Conservation (phyloP, 2,329 filamentous ascomycete species). For the Colletotrichum acutatum region DNA sequence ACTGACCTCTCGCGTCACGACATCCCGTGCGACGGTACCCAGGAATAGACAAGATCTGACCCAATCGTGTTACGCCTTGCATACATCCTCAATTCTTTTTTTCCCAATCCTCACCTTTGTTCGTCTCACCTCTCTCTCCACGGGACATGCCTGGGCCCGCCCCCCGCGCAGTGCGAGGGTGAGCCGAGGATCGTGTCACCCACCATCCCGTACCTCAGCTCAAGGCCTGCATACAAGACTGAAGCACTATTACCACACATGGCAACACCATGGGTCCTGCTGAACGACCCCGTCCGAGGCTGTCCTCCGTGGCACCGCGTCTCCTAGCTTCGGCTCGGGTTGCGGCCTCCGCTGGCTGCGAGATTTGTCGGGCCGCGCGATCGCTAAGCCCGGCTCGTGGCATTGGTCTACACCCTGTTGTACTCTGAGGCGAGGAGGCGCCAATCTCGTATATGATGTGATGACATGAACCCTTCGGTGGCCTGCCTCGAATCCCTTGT, state of each 20-base stretch:
- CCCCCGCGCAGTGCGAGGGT: slow-evolving; percentile 5
- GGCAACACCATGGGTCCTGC: slow-evolving; percentile 11
- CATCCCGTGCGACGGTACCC: background rate
- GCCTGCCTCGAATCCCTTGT: background rate
- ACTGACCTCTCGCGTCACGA: slow-evolving; percentile 23
- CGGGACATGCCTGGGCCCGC: background rate
- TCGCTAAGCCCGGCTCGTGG: slow-evolving; percentile 10
- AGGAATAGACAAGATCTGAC: slow-evolving; percentile 26
- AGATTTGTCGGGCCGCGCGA: slow-evolving; percentile 31
- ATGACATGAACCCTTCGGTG: background rate
- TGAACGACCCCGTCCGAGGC: slow-evolving; percentile 13
- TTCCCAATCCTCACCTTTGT: background rate
- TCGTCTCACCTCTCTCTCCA: slow-evolving; percentile 22
- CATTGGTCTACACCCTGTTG: slow-evolving; percentile 16
- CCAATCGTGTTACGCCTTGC: slow-evolving; percentile 10
- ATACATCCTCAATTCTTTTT: background rate
- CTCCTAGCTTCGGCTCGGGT: slow-evolving; percentile 20
- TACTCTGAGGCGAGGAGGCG: background rate
- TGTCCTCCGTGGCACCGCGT: slow-evolving; percentile 17
- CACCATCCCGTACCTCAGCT: background rate
- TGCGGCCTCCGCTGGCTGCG: slow-evolving; percentile 16
- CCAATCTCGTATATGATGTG: slow-evolving; percentile 2
- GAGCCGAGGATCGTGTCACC: background rate
- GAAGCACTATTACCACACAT: slow-evolving; percentile 10
- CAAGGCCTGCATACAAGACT: background rate